These are phyloP conservation scores for Coemansia sp. DNA, from an alignment of 192 early-diverging fungal genomes.

Conservation along the genomic window DNA sequence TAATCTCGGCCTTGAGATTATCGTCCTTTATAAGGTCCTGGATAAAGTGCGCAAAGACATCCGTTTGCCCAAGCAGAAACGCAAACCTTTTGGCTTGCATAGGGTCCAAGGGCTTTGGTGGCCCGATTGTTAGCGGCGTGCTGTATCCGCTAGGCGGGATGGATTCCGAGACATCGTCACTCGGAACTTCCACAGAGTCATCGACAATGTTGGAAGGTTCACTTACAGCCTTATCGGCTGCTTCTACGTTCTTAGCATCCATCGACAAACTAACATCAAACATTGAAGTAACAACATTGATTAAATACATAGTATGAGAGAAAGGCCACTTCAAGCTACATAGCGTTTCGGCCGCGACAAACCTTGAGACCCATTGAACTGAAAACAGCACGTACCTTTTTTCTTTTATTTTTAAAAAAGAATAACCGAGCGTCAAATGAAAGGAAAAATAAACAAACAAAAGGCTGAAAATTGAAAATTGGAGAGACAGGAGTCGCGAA, in stretches of 20 bases:
- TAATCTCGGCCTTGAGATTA: slow-evolving; percentile 54
- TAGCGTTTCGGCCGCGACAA: neutral
- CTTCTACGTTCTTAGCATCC: neutral
- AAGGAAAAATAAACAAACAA: neutral
- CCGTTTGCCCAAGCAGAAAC: slow-evolving; percentile 61
- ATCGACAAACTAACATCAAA: neutral
- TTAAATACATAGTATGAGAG: no score
- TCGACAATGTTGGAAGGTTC: neutral
- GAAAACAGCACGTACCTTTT: neutral
- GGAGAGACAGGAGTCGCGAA: neutral
- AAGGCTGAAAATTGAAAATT: neutral
- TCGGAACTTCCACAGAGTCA: slow-evolving; percentile 4
- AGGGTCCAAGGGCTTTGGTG: slow-evolving; percentile 42
- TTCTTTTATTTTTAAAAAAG: neutral
- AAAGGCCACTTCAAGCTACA: neutral
- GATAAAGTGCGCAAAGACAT: slow-evolving; percentile 73
- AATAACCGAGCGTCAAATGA: neutral
- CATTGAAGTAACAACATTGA: no score
- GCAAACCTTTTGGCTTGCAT: slow-evolving; percentile 56
- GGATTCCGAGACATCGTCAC: slow-evolving; percentile 41
- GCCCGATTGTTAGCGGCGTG: slow-evolving; percentile 34
- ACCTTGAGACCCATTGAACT: neutral
- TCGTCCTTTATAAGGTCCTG: slow-evolving; percentile 58
- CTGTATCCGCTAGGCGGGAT: slow-evolving; percentile 50
- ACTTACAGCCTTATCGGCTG: neutral